Base-by-base conservation (phyloP, 257 asterid genomes). In the Nicotiana knightiana region DNA sequence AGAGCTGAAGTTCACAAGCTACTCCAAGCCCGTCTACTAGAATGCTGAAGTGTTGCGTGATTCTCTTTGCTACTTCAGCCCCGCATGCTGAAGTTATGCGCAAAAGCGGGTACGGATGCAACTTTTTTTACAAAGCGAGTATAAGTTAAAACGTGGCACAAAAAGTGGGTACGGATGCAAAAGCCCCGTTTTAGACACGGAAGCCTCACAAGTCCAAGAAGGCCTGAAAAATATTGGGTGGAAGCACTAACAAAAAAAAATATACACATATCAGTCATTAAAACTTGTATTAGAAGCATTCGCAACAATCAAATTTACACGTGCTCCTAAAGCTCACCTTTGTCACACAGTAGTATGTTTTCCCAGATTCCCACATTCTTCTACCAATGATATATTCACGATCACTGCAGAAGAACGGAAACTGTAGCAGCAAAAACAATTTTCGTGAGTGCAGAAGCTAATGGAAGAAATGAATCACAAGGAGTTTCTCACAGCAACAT, bases 401-500 rank as follows among this genome's bases (percentile, higher is more conserved):
- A 83, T 93, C 97, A 67, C 97, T 93, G 87, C 96, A 91, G 94
- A 94, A 94, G 88, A 94, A 93, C 6, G 98, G 98, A 84, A 94
- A 94, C 98, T 94, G 92, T 84, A 85, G 80, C 82, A 79, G 61
- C 86, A 85, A 77, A 73, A 84, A 77, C 37, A 83, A 64, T 53
- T 51, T 71, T 30, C 9, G 55, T 51, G 67, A 66, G 67, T 37
- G 58, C 70, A 84, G 67, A 83, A 71, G 37, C 81, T 15, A 24
- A 64, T 82, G 68, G 76, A 62, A 79, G 77, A 54, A 80, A 68
- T 68, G 77, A 62, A 59, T 64, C 62, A 64, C 12, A 37, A 26
- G 67, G 79, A 66, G 32, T 66, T 81, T 16, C 62, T 11, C 79
- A 32, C 67, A 46, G 57, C 15, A 55, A 39, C n/a, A 8, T 33